Evolutionary conservation across 2,329 filamentous ascomycete genomes (phyloP).

Genomic region (Cytospora mali): DNA sequence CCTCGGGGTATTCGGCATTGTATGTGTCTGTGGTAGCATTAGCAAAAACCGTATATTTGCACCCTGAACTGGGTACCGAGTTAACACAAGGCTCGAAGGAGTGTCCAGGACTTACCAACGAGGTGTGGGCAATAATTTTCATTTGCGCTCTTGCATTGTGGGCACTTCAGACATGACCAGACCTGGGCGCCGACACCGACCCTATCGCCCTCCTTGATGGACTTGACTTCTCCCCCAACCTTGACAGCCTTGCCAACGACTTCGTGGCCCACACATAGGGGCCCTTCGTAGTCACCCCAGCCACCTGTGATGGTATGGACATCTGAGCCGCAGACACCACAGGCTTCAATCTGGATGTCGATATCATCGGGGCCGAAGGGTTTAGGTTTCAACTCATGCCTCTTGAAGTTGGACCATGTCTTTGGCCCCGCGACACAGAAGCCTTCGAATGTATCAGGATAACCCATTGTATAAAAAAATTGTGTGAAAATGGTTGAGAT

Average conservation of each 20-base stretch:
- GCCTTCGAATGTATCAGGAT: constrained; percentile 48
- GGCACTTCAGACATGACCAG: constrained; percentile 56
- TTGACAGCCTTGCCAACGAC: constrained; percentile 58
- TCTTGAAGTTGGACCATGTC: constrained; percentile 46
- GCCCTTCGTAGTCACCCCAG: constrained; percentile 50
- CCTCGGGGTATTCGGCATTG: constrained; percentile 50
- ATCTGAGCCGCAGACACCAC: constrained; percentile 64
- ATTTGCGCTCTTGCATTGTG: constrained; percentile 50
- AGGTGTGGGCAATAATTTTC: constrained; percentile 53
- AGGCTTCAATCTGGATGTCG: constrained; percentile 71
- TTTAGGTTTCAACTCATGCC: constrained; percentile 54
- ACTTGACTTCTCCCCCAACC: constrained; percentile 45
- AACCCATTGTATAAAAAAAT: constrained; percentile 40
- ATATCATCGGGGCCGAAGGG: constrained; percentile 70
- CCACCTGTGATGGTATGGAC: constrained; percentile 61
- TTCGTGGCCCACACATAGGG: constrained; percentile 61
- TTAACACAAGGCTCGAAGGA: too few species aligned
- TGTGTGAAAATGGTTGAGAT: not conserved
- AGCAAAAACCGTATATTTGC: not conserved
- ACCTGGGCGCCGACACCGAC: constrained; percentile 67
- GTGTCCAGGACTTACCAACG: constrained; percentile 38
- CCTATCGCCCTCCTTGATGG: constrained; percentile 62
- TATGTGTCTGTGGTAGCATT: constrained; percentile 51
- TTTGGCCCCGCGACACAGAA: constrained; percentile 47
- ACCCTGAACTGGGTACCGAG: not conserved